Percentiles rank a stretch among this genome's conserved stretches.
Evolutionary conservation across 805 yeast species (phyloP).

Genomic region (Zygoascus bituminiphila): DNA sequence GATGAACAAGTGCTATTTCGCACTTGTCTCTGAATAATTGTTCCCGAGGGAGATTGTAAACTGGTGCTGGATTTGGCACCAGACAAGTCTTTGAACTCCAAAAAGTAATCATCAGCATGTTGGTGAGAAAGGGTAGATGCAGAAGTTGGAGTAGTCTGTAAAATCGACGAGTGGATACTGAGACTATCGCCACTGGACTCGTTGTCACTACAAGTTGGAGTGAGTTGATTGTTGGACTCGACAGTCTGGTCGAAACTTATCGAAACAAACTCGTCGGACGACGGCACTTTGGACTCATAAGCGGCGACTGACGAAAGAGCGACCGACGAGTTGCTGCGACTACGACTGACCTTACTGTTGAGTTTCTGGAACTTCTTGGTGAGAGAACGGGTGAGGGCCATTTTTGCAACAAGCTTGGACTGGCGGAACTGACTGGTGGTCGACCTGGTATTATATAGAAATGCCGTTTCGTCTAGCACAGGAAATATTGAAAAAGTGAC

Average conservation of each 20-base stretch:
- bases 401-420: conserved; percentile 3
- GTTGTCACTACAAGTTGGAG: background rate
- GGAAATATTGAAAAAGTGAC: background rate
- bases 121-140: background rate
- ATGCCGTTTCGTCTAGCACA: background rate
- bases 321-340: background rate
- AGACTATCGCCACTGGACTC: background rate
- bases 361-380: conserved; percentile 16
- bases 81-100: background rate
- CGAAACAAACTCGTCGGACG: background rate
- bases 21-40: background rate
- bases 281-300: background rate
- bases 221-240: background rate
- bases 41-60: background rate
- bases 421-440: background rate
- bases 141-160: background rate
- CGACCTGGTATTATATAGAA: background rate
- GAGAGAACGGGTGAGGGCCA: conserved; percentile 16
- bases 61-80: background rate
- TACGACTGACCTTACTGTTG: background rate
- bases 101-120: background rate
- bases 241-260: background rate
- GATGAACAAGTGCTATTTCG: background rate
- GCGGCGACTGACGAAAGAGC: background rate
- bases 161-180: background rate